Conservation (phyloP, 2,329 filamentous ascomycete genomes). For the Hymenoscyphus fructigenus region DNA sequence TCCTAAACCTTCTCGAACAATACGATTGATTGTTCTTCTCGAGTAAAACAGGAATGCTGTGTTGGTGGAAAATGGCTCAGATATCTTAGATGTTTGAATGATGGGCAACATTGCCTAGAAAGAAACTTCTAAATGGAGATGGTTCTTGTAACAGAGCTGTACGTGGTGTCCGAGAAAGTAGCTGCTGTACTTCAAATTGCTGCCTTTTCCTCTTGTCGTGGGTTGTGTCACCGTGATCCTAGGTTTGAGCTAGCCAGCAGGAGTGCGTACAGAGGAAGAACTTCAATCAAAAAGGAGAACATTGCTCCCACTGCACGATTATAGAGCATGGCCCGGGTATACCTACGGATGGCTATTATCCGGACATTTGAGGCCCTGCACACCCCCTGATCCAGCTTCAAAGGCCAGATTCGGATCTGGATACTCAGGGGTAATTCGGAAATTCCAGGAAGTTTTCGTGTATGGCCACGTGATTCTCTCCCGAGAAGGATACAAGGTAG, state of each 20-base stretch:
- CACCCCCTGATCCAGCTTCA: slow-evolving; percentile 2
- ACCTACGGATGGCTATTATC: slow-evolving; percentile 1
- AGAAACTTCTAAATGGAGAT: neutral
- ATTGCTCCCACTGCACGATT: neutral
- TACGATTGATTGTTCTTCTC: too few relatives aligned
- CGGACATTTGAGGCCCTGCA: neutral
- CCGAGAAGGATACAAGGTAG: neutral
- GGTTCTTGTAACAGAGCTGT: neutral
- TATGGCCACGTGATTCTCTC: neutral
- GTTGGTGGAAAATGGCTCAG: too few relatives aligned
- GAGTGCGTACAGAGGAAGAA: neutral
- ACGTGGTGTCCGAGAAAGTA: neutral
- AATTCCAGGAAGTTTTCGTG: neutral
- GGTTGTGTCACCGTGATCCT: neutral
- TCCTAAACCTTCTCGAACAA: too few relatives aligned
- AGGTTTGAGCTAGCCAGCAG: neutral
- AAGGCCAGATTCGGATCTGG: neutral
- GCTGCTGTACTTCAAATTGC: neutral
- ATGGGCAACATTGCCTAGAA: too few relatives aligned
- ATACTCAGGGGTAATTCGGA: neutral
- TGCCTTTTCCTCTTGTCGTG: neutral
- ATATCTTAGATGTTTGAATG: too few relatives aligned
- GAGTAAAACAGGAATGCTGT: too few relatives aligned
- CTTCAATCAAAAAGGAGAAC: neutral
- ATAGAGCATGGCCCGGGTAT: neutral